phyloP scores from a whole-genome alignment of 768 basidiomycete genomes.

The Tephrocybe sp. region DNA sequence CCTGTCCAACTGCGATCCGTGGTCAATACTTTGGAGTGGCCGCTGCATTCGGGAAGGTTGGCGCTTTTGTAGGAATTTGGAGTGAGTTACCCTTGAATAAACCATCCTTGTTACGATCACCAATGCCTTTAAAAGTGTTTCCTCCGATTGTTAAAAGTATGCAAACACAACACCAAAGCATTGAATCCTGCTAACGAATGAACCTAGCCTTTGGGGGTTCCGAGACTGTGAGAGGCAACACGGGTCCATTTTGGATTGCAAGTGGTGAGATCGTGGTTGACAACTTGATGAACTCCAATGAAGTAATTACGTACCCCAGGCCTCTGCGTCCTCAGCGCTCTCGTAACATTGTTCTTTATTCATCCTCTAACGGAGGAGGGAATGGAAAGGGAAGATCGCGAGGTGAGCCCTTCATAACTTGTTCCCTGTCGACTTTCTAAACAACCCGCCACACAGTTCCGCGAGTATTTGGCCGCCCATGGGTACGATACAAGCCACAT shows the following conservation, averaged over 20 bases:
- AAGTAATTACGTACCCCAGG: conserved; percentile 1
- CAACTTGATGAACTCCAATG: neutral
- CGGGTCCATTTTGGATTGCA: conserved; percentile 83
- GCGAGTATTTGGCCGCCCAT: conserved; percentile 17
- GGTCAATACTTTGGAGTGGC: conserved; percentile 85
- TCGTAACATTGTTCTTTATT: conserved; percentile 10
- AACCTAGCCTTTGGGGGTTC: conserved; percentile 65
- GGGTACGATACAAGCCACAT: conserved; percentile 20
- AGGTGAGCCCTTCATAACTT: neutral
- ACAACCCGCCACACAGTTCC: conserved; percentile 10
- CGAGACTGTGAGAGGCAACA: conserved; percentile 53
- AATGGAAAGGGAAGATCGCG: conserved; percentile 11
- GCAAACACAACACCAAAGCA: conserved; percentile 3
- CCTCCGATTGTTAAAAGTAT: conserved; percentile 60
- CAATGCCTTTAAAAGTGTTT: conserved; percentile 46
- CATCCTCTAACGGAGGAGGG: conserved; percentile 8
- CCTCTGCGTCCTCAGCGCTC: conserved; percentile 12
- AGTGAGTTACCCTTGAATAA: conserved; percentile 36
- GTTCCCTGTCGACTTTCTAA: no score
- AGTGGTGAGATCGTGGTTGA: conserved; percentile 47
- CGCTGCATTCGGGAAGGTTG: conserved; percentile 80
- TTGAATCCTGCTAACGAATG: neutral
- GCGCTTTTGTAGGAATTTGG: conserved; percentile 83
- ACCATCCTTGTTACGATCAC: neutral
- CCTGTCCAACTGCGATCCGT: conserved; percentile 76